A percentile compares a stretch with the other conserved stretches of the same genome.
Evolutionary conservation across 257 asterid species (phyloP).

Genomic region (Dorcoceras hygrometricum): DNA sequence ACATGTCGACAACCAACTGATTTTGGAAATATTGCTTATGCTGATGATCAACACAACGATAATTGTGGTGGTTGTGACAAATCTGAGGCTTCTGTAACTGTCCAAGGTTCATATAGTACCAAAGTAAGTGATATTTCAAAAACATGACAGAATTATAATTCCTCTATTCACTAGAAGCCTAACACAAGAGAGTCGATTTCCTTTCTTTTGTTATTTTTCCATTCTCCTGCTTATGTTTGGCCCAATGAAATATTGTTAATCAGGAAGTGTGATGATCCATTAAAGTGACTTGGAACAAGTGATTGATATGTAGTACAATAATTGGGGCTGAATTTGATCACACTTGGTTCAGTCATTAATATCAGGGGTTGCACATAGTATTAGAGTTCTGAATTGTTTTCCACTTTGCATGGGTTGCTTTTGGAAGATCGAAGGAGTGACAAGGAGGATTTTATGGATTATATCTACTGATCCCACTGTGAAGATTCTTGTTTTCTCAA

Average conservation of each 20-base stretch:
- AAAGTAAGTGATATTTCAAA: constrained; percentile 46
- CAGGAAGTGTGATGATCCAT: not conserved
- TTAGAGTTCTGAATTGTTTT: constrained; percentile 6
- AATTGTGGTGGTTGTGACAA: constrained; percentile 33
- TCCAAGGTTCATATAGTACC: constrained; percentile 92
- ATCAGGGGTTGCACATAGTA: constrained; percentile 9
- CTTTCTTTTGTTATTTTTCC: not conserved
- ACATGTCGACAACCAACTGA: constrained; percentile 82
- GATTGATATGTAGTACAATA: not conserved
- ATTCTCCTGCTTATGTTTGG: not conserved
- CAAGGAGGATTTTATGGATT: constrained; percentile 86
- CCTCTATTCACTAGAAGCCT: not conserved
- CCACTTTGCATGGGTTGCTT: constrained; percentile 23
- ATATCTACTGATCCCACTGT: constrained; percentile 50
- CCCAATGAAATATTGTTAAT: not conserved
- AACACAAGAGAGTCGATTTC: not conserved
- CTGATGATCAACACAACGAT: constrained; percentile 57
- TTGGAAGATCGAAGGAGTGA: constrained; percentile 83
- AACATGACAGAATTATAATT: too few relatives aligned
- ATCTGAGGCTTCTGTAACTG: constrained; percentile 55
- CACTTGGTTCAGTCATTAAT: constrained; percentile 11
- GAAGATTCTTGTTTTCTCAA: constrained; percentile 80
- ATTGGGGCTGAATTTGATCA: not conserved
- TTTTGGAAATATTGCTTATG: constrained; percentile 80
- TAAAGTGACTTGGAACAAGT: not conserved